phyloP scores from a whole-genome alignment of 148 eudicot genomes.

The Diospyros lotus region DNA sequence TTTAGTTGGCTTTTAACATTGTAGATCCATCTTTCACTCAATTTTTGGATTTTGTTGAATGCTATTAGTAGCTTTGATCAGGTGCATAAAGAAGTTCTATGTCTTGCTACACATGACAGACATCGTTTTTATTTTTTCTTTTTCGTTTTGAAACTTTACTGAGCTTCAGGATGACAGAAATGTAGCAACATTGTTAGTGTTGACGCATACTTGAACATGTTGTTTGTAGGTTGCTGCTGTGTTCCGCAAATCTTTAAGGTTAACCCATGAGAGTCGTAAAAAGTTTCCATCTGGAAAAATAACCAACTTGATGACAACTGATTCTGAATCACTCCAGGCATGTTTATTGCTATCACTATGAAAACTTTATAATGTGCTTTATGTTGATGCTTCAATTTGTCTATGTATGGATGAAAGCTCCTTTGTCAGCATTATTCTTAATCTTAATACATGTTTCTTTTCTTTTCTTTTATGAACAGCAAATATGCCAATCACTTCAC shows the following conservation, averaged over 20 bases:
- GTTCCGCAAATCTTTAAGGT: conserved; percentile 74
- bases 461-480: conserved; percentile 43
- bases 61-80: background rate
- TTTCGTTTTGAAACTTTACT: background rate
- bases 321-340: conserved; percentile 89
- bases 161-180: background rate
- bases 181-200: background rate
- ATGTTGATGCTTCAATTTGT: background rate
- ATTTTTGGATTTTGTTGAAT: too few species aligned
- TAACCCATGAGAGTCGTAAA: conserved; percentile 82
- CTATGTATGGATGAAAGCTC: background rate
- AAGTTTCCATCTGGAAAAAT: conserved; percentile 72
- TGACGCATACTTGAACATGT: background rate
- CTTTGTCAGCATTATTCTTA: conserved; percentile 5
- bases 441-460: background rate
- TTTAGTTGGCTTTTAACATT: too few species aligned
- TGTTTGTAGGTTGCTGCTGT: conserved; percentile 72
- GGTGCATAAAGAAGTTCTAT: background rate
- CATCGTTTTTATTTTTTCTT: background rate
- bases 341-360: background rate
- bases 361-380: background rate
- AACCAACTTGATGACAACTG: conserved; percentile 90
- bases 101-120: too few species aligned
- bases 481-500: conserved; percentile 85
- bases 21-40: too few species aligned